Percentiles rank a stretch among this genome's conserved stretches.
These are phyloP conservation scores for Epichloe aotearoae DNA, from an alignment of 2,329 filamentous ascomycete species.

Conservation along the genomic window DNA sequence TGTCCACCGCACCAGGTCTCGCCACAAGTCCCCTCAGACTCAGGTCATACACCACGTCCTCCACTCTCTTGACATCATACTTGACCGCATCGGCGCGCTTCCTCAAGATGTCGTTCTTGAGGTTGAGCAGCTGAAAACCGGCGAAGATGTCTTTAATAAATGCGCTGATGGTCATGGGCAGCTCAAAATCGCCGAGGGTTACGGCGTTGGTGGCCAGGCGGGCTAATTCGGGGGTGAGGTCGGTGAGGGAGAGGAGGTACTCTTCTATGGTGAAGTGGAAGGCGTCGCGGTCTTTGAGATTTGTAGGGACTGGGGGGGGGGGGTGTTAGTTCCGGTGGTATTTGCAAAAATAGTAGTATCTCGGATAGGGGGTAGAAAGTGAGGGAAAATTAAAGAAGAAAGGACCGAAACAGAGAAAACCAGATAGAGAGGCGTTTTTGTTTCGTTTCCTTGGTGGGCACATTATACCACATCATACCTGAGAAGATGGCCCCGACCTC, in stretches of 20 bases:
- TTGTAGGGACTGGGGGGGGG: constrained; percentile 57
- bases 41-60: constrained; percentile 95
- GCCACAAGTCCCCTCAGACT: constrained; percentile 73
- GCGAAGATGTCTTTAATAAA: constrained; percentile 95
- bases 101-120: constrained; percentile 88
- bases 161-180: constrained; percentile 75
- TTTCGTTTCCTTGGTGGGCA: no score
- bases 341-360: background rate
- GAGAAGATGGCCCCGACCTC: constrained; percentile 69
- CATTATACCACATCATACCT: constrained; percentile 32
- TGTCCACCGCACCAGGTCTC: constrained; percentile 22
- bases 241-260: constrained; percentile 80
- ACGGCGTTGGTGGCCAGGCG: constrained; percentile 91
- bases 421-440: no score
- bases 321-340: background rate
- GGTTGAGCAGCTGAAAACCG: constrained; percentile 90
- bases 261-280: constrained; percentile 98
- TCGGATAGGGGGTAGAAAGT: background rate
- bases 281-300: constrained; percentile 74
- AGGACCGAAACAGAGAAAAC: background rate
- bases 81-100: constrained; percentile 88
- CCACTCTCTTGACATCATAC: constrained; percentile 94
- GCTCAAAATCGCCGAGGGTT: constrained; percentile 68
- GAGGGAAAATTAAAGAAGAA: background rate
- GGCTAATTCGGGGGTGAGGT: constrained; percentile 79